Base-by-base conservation (phyloP, 495 filamentous ascomycete species). In the Penicillium antarcticum region DNA sequence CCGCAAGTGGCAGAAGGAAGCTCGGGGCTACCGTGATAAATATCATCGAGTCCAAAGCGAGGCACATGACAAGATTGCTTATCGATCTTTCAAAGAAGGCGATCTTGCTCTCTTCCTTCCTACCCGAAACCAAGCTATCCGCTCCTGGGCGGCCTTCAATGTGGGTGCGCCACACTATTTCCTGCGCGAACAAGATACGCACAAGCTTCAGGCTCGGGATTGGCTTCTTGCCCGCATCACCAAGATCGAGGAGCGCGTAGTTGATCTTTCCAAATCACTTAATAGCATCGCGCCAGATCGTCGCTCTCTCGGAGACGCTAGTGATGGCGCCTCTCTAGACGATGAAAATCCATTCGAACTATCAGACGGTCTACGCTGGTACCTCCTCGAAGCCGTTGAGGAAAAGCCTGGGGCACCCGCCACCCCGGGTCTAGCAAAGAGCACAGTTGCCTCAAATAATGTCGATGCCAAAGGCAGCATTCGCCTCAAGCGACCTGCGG, bases 61-160 rank as follows among this genome's bases (percentile, higher is more conserved):
- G 61, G 84, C 91, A 1, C 89, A 95, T 53, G 89, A 96, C 47
- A 97, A 97, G 69, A 96, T 99, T 58, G 91, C 95, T n/a, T 95
- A 89, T 65, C 87, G 87, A 41, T 84, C 90, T 16, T 99, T 98
- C 78, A 97, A 96, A 63, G 89, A 95, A 67, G 92, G 92, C 12
- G 94, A 99, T 61, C 80, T 99, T 13, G 95, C 92, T 18, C 77
- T 99, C 9, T 99, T 99, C 75, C 77, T 97, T 11, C 94, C 94
- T 0, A 99, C 94, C 0, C 78, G 91, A 18, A 97, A 97, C 56
- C 91, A 96, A 64, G 87, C 86, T 19, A 94, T 91, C 5, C 85
- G 94, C 9, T 91, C 94, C 3, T 99, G 94, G 94, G 94, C 94
- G 4, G 94, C 95, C 3, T 99, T 99, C 75, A 99, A 99, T 62